Conservation (phyloP, 2,329 filamentous ascomycete species). For the Penicillium sp. region DNA sequence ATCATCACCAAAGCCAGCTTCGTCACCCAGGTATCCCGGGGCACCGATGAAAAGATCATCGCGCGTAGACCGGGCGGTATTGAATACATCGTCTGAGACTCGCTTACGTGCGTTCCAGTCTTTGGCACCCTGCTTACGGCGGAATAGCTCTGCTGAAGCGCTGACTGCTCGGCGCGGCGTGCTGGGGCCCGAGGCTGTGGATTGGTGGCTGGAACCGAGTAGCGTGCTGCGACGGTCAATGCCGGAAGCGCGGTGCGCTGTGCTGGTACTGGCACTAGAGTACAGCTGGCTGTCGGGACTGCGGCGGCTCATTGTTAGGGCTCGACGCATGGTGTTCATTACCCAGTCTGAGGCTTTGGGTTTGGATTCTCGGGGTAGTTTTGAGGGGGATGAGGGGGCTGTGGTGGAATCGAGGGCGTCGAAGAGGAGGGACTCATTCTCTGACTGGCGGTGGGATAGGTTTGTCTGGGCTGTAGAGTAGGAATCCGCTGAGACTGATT, state of each 20-base stretch:
- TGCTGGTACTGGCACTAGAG: neutral
- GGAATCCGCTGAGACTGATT: slow-evolving; percentile 47
- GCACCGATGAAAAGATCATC: slow-evolving; percentile 30
- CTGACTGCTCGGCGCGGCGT: slow-evolving; percentile 48
- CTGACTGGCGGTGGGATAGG: slow-evolving; percentile 50
- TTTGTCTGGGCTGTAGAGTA: slow-evolving; percentile 53
- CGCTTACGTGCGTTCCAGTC: slow-evolving; percentile 51
- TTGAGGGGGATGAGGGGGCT: slow-evolving; percentile 24
- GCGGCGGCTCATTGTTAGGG: slow-evolving; percentile 51
- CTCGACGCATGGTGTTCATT: slow-evolving; percentile 66
- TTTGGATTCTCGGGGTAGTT: slow-evolving; percentile 23
- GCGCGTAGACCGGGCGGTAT: slow-evolving; percentile 16
- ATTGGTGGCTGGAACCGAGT: slow-evolving; percentile 12
- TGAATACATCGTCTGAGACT: slow-evolving; percentile 21
- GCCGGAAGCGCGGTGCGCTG: slow-evolving; percentile 27
- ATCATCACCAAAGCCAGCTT: slow-evolving; percentile 17
- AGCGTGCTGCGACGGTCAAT: slow-evolving; percentile 28
- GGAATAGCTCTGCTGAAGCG: slow-evolving; percentile 49
- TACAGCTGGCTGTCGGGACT: slow-evolving; percentile 21
- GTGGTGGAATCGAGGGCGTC: slow-evolving; percentile 34
- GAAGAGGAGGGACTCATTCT: slow-evolving; percentile 53
- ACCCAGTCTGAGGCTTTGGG: slow-evolving; percentile 64
- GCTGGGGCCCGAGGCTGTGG: slow-evolving; percentile 11
- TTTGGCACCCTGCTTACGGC: slow-evolving; percentile 51
- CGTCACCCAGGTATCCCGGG: slow-evolving; percentile 28